Base-by-base conservation (phyloP, 441 rosid genomes). In the Gossypium schwendimanii region DNA sequence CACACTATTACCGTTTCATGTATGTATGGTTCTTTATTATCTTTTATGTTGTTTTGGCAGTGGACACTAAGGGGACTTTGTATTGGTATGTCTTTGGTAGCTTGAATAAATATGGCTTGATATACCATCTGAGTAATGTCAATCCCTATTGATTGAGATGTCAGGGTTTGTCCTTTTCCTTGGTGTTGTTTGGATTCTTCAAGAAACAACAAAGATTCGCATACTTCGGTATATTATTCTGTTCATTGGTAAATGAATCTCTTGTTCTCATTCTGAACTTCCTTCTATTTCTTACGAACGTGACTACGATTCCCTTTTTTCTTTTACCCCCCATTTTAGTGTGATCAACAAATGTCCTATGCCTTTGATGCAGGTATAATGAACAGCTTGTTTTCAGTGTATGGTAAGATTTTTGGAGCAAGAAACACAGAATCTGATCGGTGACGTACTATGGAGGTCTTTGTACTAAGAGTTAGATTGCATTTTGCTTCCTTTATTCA, bases 371-470 rank as follows among this genome's bases (percentile, higher is more conserved):
- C 82, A 83, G 84, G 86, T 50, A 82, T 81, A 49, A 83, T 83
- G 84, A 81, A 83, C 75, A 83, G 82, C 84, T 77, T 83, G 78
- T 83, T 83, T 81, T 81, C 84, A 52, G 82, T 83, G 45, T 81
- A 76, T 57, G 84, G 86, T 83, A 83, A 10, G 74, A 21, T 60
- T 60, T 31, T 73, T 31, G 4, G 45, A 26, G 20, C 28, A n/a
- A 45, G 61, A 45, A 31, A n/a, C 6, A 15, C 68, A 45, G 11
- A 70, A 53, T 36, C 44, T 31, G 36, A 5, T 5, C 0, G 36
- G 36, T 31, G 7, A 31, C 4, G 7, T 31, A 31, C 36, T 31
- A 31, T 31, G 36, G 36, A 31, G 36, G 36, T 31, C 36, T 31
- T 31, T 31, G 7, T 31, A 5, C 36, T 31, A 31, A 1, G 7